Percentiles rank a stretch among this genome's conserved stretches.
phyloP scores from a whole-genome alignment of 495 filamentous ascomycete genomes.

The Penicillium flavigenum region DNA sequence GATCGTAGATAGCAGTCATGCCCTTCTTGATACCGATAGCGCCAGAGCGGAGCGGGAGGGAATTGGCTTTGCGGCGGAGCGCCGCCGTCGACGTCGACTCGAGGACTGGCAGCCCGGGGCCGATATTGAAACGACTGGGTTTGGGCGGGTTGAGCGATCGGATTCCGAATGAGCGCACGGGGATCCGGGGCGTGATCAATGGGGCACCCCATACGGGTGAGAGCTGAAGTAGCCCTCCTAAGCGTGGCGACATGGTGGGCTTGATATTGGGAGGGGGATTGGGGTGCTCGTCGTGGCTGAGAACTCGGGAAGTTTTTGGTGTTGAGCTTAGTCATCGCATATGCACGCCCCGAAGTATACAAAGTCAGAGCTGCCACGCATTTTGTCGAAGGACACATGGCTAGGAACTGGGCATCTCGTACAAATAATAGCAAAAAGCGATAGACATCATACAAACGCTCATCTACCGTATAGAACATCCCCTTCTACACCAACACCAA shows the following conservation, averaged over 20 bases:
- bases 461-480: not conserved
- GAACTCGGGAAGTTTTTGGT: constrained; percentile 26
- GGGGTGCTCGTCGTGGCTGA: constrained; percentile 1
- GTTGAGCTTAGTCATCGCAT: constrained; percentile 8
- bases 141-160: constrained; percentile 51
- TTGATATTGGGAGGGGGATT: constrained; percentile 8
- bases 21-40: constrained; percentile 86
- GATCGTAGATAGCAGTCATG: constrained; percentile 87
- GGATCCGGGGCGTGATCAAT: constrained; percentile 19
- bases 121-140: constrained; percentile 46
- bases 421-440: not conserved
- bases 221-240: constrained; percentile 39
- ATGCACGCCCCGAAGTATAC: not conserved
- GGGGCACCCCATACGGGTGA: constrained; percentile 23
- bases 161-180: constrained; percentile 46
- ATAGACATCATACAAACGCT: not conserved
- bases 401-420: too few relatives aligned
- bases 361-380: not conserved
- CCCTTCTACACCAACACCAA: not conserved
- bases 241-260: constrained; percentile 37
- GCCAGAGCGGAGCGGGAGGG: constrained; percentile 78
- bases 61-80: constrained; percentile 70
- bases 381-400: not conserved
- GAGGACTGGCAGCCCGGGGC: constrained; percentile 52
- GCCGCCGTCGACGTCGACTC: constrained; percentile 75